These are phyloP conservation scores for Poronia punctata DNA, from an alignment of 495 filamentous ascomycete genomes.

Conservation along the genomic window DNA sequence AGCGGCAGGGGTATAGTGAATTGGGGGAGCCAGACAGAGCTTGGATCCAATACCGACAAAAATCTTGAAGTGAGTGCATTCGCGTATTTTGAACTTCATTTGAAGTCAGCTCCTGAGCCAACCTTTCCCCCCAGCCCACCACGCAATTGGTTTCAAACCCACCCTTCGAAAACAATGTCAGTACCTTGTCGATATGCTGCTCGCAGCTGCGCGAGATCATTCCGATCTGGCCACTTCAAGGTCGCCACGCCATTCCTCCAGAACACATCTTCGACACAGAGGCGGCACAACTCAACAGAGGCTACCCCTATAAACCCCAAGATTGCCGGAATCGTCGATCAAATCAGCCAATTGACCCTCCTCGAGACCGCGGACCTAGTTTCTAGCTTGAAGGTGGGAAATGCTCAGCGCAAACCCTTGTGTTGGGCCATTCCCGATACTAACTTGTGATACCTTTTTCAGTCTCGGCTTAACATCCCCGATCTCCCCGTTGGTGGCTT, in stretches of 20 bases:
- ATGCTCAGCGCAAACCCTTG: constrained; percentile 14
- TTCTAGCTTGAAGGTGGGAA: constrained; percentile 68
- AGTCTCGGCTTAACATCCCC: constrained; percentile 96
- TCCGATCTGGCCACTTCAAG: constrained; percentile 36
- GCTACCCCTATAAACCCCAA: constrained; percentile 68
- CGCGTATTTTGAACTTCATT: constrained; percentile 12
- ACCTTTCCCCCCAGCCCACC: constrained; percentile 12
- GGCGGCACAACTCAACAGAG: constrained; percentile 69
- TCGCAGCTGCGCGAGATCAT: constrained; percentile 52
- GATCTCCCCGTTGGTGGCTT: constrained; percentile 89
- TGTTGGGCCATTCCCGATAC: too few species aligned
- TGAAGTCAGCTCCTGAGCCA: constrained; percentile 3
- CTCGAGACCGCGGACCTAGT: constrained; percentile 96
- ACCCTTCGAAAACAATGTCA: constrained; percentile 45
- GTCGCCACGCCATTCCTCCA: constrained; percentile 32
- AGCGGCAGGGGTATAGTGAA: constrained; percentile 9
- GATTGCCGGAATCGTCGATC: constrained; percentile 87
- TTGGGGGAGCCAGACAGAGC: constrained; percentile 17
- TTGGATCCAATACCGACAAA: constrained; percentile 24
- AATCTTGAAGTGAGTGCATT: constrained; percentile 16
- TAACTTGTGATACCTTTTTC: constrained; percentile 9
- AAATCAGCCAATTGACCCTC: constrained; percentile 95
- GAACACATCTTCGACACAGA: constrained; percentile 30
- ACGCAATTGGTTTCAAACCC: constrained; percentile 11
- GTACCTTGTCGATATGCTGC: constrained; percentile 51